phyloP scores from a whole-genome alignment of 441 rosid species.

The Erodium trifolium region DNA sequence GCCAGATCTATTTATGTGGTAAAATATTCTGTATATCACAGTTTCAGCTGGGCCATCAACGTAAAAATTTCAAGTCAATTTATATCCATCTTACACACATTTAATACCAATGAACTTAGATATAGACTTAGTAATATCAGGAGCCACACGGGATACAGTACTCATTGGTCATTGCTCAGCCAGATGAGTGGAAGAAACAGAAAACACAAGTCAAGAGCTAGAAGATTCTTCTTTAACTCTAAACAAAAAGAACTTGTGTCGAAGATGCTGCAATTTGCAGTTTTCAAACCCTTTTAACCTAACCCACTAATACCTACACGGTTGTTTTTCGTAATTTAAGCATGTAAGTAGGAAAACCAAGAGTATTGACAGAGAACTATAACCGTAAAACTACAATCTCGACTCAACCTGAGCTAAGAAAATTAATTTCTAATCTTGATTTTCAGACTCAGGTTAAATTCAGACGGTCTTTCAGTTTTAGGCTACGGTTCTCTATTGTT shows the following conservation, averaged over 20 bases:
- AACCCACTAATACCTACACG: not conserved
- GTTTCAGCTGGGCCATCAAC: conserved; percentile 77
- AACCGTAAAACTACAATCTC: not conserved
- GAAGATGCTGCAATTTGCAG: not conserved
- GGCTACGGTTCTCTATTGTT: not conserved
- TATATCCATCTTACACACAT: not conserved
- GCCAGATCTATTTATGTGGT: conserved; percentile 83
- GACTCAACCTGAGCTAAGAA: not conserved
- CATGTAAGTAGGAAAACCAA: not conserved
- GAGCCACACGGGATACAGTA: not conserved
- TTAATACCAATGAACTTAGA: conserved; percentile 6
- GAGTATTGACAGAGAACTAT: not conserved
- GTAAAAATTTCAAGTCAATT: conserved; percentile 20
- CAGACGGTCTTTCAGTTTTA: not conserved
- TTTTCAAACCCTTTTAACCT: not conserved
- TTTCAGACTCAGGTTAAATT: not conserved
- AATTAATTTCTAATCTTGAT: not conserved
- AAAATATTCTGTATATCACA: conserved; percentile 90
- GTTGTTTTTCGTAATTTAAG: not conserved
- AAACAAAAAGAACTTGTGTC: not conserved
- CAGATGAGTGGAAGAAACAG: not conserved
- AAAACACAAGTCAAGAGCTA: not conserved
- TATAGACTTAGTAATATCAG: conserved; percentile 1
- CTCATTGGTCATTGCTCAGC: not conserved
- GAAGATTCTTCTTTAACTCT: not conserved